These are phyloP conservation scores for Pestalotiopsis sp. DNA, from an alignment of 2,329 filamentous ascomycete genomes.

Conservation along the genomic window DNA sequence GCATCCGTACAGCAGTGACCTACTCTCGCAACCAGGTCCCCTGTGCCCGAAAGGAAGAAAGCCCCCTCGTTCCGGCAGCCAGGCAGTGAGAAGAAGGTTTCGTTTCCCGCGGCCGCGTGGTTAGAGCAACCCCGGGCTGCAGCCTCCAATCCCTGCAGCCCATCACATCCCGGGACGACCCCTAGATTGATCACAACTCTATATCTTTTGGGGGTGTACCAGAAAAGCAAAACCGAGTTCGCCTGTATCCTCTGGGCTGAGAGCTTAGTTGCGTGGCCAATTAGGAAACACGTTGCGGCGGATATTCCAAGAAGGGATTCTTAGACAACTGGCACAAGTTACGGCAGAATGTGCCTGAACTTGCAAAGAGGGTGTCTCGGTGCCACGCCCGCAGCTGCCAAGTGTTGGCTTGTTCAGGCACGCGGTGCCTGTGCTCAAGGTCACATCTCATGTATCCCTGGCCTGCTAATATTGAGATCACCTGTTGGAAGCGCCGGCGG, in stretches of 20 bases:
- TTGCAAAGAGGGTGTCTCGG: no score
- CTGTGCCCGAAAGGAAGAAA: no score
- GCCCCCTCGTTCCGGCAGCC: not conserved
- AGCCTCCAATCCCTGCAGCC: not conserved
- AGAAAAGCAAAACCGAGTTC: not conserved
- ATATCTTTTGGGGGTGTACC: not conserved
- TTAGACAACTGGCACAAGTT: not conserved
- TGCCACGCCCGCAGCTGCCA: no score
- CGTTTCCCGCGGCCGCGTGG: not conserved
- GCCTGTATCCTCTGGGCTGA: not conserved
- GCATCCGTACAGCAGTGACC: not conserved
- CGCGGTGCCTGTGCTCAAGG: not conserved
- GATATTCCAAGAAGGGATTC: not conserved
- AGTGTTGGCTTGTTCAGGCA: no score
- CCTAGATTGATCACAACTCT: conserved; percentile 7
- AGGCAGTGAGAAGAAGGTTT: not conserved
- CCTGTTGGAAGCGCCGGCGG: not conserved
- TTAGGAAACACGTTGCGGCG: not conserved
- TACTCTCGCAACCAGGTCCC: no score
- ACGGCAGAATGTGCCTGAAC: no score
- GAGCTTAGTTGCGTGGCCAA: not conserved
- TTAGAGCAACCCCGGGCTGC: not conserved
- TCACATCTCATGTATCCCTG: not conserved
- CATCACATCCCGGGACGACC: conserved; percentile 9
- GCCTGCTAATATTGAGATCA: not conserved